These are phyloP conservation scores for Talaromyces sp. DNA, from an alignment of 2,329 filamentous ascomycete genomes.

Conservation along the genomic window DNA sequence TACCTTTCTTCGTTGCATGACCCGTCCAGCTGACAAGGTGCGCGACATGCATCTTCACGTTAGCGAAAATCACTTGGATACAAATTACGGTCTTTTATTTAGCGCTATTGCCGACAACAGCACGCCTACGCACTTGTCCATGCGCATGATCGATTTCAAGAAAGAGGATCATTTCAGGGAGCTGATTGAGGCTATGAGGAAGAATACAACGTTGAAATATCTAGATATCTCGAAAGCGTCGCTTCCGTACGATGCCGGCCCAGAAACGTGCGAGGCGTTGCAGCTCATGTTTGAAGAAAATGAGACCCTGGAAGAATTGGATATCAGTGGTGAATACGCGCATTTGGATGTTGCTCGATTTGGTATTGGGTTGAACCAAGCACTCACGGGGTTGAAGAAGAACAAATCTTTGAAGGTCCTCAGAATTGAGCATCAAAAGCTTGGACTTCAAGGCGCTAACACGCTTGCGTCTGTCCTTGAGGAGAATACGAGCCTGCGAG, in stretches of 20 bases:
- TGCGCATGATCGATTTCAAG: slow-evolving; percentile 66
- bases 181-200: slow-evolving; percentile 58
- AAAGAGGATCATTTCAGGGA: slow-evolving; percentile 62
- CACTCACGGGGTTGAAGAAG: slow-evolving; percentile 60
- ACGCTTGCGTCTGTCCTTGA: slow-evolving; percentile 66
- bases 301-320: slow-evolving; percentile 60
- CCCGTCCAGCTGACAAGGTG: slow-evolving; percentile 44
- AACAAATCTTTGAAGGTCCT: slow-evolving; percentile 61
- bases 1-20: slow-evolving; percentile 62
- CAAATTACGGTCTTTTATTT: slow-evolving; percentile 43
- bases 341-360: slow-evolving; percentile 67
- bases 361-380: slow-evolving; percentile 64
- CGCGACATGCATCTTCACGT: slow-evolving; percentile 63
- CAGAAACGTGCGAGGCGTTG: slow-evolving; percentile 62
- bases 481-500: slow-evolving; percentile 58
- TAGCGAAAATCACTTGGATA: slow-evolving; percentile 55
- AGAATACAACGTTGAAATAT: slow-evolving; percentile 60
- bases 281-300: slow-evolving; percentile 65
- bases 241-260: slow-evolving; percentile 64
- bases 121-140: slow-evolving; percentile 61
- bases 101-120: slow-evolving; percentile 48
- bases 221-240: slow-evolving; percentile 69
- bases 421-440: slow-evolving; percentile 64
- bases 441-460: slow-evolving; percentile 66
- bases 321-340: slow-evolving; percentile 68